Conservation (phyloP, 345 rosid genomes). For the Eucalyptus cloeziana region DNA sequence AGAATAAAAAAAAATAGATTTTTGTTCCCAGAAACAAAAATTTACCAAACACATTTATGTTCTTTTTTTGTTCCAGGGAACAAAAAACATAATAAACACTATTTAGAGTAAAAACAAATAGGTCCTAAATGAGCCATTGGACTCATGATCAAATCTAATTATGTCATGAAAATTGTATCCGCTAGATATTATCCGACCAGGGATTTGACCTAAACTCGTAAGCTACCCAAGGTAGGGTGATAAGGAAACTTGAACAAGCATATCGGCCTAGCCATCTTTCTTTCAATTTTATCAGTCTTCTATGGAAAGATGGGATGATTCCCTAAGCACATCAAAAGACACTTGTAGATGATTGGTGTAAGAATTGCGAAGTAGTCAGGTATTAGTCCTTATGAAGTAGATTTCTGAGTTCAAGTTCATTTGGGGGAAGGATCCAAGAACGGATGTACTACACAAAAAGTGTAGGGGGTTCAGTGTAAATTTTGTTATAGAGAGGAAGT, state of each 20-base stretch:
- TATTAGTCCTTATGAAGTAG: background rate
- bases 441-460: background rate
- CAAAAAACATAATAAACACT: too few species aligned
- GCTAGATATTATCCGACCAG: background rate
- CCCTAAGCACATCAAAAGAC: background rate
- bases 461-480: background rate
- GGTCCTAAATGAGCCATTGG: rapidly evolving
- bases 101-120: too few species aligned
- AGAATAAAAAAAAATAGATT: too few species aligned
- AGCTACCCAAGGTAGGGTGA: background rate
- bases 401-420: background rate
- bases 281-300: background rate
- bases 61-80: too few species aligned
- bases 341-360: background rate
- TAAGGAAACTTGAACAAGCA: background rate
- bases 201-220: background rate
- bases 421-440: background rate
- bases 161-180: background rate
- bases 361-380: background rate
- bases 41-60: too few species aligned
- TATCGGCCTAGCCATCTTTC: background rate
- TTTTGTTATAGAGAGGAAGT: background rate
- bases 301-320: background rate
- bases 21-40: too few species aligned
- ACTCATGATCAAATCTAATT: background rate